Evolutionary conservation across 2,329 filamentous ascomycete genomes (phyloP), one percentile per base, ranked within the genome.

Genomic region (Pseudocercospora fijiensis): DNA sequence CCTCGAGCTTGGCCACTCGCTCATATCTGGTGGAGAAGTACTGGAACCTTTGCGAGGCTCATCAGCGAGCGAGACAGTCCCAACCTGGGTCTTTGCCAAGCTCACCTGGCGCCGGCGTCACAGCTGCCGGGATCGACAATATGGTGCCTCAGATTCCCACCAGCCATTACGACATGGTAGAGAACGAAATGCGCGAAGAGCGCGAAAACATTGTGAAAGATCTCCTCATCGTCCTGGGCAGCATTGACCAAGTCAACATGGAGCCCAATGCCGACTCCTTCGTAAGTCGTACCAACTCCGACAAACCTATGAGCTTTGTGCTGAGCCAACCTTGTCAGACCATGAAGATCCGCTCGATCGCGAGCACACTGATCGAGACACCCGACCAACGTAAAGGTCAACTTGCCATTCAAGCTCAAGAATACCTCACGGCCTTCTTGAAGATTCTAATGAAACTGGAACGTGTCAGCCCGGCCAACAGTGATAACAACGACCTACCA

Each of bases 21-120:
- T 94, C 90, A 0, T 93, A 92, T 74, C 87, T 94, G 62, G 91
- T 96, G 0, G 91, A 96, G 75, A 89, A 92, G 67, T 96, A 94
- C 78, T 91, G 91, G 76, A 88, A 87, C 70, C 82, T 95, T 1
- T 86, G 88, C 41, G 90, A 92, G 59, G 85, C 87, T 1, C 85
- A 88, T 57, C 70, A 71, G 24, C 64, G 73, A 22, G 63, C 68
- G 6, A 65, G 68, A 28, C 64, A 65, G 10, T 79, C 18, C 78
- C 83, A 63, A 78, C 79, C 61, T 71, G 76, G 63, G 74, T 79
- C 60, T 74, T 78, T 47, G 75, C 77, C 53, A 72, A 70, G 69
- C 58, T 72, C 75, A 1, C 72, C 75, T 13, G 70, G 70, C 30
- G 64, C 69, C 27, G 76, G 71, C 51, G 74, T 74, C 57, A 74